Evolutionary conservation across 2,329 filamentous ascomycete genomes (phyloP).

Genomic region (Phaeosphaeriaceae sp.): DNA sequence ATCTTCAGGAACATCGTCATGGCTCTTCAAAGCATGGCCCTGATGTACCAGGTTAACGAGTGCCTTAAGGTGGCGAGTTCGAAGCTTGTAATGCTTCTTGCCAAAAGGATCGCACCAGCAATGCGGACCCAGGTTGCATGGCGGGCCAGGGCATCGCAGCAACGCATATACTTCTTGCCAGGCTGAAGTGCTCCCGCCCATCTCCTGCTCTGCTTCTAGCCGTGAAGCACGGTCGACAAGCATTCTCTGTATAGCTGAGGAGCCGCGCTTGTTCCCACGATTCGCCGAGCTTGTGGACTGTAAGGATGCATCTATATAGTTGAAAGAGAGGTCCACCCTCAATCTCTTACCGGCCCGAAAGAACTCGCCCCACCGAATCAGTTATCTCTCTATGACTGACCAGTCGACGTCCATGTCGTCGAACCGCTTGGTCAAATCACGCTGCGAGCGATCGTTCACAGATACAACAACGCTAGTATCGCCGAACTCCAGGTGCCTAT

Average conservation of each 20-base stretch:
- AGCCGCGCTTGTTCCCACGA: slow-evolving; percentile 8
- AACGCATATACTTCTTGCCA: slow-evolving; percentile 38
- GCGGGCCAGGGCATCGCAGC: slow-evolving; percentile 37
- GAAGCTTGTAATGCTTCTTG: slow-evolving; percentile 44
- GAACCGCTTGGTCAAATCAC: slow-evolving; percentile 8
- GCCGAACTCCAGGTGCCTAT: slow-evolving; percentile 4
- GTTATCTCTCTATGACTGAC: slow-evolving; percentile 9
- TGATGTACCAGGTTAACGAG: slow-evolving; percentile 36
- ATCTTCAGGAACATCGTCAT: slow-evolving; percentile 39
- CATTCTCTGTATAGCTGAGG: slow-evolving; percentile 6
- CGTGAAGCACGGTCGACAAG: slow-evolving; percentile 1
- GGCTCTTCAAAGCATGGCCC: slow-evolving; percentile 25
- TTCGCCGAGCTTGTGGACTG: not conserved
- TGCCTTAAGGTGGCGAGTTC: slow-evolving; percentile 34
- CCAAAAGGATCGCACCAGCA: slow-evolving; percentile 41
- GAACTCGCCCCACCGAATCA: slow-evolving; percentile 3
- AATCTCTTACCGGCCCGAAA: slow-evolving; percentile 7
- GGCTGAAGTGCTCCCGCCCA: slow-evolving; percentile 15
- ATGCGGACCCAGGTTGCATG: slow-evolving; percentile 33
- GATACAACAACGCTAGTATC: slow-evolving; percentile 10
- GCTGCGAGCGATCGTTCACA: slow-evolving; percentile 8
- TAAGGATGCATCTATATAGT: slow-evolving; percentile 8
- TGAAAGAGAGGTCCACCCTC: slow-evolving; percentile 11
- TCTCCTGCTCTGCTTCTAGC: slow-evolving; percentile 2
- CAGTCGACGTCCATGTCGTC: slow-evolving; percentile 9